phyloP scores from a whole-genome alignment of 495 filamentous ascomycete genomes.

The Aspergillus baeticus region DNA sequence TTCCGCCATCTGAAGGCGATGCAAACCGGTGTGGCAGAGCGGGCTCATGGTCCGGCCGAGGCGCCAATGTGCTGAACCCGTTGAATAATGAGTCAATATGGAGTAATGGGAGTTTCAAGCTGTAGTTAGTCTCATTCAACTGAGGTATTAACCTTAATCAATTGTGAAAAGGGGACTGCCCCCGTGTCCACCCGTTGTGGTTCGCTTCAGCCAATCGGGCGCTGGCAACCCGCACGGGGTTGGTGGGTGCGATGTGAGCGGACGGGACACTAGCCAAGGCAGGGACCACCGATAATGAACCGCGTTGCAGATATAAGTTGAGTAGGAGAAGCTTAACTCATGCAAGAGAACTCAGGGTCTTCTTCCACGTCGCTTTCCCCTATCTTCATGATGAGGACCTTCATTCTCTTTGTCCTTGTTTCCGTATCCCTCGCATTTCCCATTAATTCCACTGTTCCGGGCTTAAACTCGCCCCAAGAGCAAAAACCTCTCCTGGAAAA shows the following conservation, averaged over 20 bases:
- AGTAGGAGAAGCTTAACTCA: constrained; percentile 1
- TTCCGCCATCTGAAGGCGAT: constrained; percentile 60
- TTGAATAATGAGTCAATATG: not conserved
- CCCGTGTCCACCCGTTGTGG: not conserved
- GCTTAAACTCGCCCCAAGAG: not conserved
- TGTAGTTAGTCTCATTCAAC: too few relatives aligned
- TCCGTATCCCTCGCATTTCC: not conserved
- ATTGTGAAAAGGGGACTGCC: too few relatives aligned
- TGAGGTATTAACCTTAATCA: not conserved
- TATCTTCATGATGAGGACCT: not conserved
- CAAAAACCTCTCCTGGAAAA: not conserved
- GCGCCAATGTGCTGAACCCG: not conserved
- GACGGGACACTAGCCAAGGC: not conserved
- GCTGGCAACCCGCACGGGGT: constrained; percentile 12
- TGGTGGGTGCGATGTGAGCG: not conserved
- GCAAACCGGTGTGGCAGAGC: constrained; percentile 41
- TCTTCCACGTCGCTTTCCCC: not conserved
- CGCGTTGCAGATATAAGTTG: not conserved
- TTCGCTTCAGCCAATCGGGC: constrained; percentile 12
- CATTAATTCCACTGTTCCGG: not conserved
- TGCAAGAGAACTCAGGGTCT: not conserved
- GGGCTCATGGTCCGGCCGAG: not conserved
- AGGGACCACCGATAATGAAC: not conserved
- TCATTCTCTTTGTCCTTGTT: not conserved
- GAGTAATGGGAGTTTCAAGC: too few relatives aligned